A percentile compares a stretch with the other conserved stretches of the same genome.
phyloP scores from a whole-genome alignment of 2,329 filamentous ascomycete genomes.

The Pleoardoris graminearum region DNA sequence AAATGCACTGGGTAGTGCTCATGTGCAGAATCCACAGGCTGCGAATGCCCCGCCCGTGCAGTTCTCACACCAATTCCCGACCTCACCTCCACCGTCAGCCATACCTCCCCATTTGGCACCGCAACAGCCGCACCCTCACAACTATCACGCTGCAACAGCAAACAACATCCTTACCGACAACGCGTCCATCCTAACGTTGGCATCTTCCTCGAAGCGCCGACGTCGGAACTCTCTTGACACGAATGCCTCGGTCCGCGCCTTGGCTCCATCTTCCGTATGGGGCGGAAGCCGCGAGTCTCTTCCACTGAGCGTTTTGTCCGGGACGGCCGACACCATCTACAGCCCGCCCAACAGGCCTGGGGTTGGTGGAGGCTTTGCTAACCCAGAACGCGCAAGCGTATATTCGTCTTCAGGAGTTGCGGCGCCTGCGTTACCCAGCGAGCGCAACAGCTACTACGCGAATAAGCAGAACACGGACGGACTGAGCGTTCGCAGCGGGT shows the following conservation, averaged over 20 bases:
- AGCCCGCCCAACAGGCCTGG: conserved; percentile 53
- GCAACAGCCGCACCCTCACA: conserved; percentile 61
- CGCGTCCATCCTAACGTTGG: conserved; percentile 81
- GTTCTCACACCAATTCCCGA: conserved; percentile 62
- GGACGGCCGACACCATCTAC: conserved; percentile 62
- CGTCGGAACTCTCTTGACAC: conserved; percentile 81
- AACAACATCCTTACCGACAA: conserved; percentile 84
- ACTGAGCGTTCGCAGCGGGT: conserved; percentile 76
- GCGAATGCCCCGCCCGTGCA: conserved; percentile 51
- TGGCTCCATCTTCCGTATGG: conserved; percentile 82
- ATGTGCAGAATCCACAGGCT: conserved; percentile 40
- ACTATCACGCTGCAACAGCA: conserved; percentile 76
- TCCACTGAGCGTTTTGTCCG: conserved; percentile 75
- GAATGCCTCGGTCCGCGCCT: conserved; percentile 79
- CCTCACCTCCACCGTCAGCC: conserved; percentile 64
- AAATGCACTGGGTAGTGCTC: conserved; percentile 47
- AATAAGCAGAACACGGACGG: conserved; percentile 64
- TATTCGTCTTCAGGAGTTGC: conserved; percentile 72
- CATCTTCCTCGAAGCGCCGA: conserved; percentile 77
- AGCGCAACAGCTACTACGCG: conserved; percentile 80
- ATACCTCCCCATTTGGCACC: conserved; percentile 71
- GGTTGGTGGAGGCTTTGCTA: conserved; percentile 58
- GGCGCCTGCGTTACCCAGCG: conserved; percentile 67
- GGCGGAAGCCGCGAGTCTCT: conserved; percentile 80
- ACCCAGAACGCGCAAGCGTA: conserved; percentile 73